Conservation (phyloP, 129 eudicot genomes). For the Silybum marianum region DNA sequence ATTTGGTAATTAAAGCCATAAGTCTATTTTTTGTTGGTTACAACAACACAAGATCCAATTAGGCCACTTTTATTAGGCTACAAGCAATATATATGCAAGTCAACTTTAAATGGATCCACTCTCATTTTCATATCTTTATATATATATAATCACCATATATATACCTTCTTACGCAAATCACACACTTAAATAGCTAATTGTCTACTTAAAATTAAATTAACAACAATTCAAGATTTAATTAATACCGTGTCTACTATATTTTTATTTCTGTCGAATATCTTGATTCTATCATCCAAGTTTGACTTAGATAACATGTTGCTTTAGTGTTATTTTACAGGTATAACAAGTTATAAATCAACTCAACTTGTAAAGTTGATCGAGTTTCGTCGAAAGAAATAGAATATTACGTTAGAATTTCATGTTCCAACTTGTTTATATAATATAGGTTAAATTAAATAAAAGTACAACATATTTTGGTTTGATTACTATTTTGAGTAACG, state of each 20-base stretch:
- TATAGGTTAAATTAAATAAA: background rate
- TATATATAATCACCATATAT: conserved; percentile 24
- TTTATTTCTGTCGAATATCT: background rate
- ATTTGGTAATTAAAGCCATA: conserved; percentile 7
- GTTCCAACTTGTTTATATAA: conserved; percentile 21
- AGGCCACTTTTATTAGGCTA: conserved; percentile 42
- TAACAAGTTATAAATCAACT: background rate
- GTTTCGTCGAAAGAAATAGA: conserved; percentile 3
- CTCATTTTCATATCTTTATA: conserved; percentile 33
- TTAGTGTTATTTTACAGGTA: background rate
- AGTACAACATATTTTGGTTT: background rate
- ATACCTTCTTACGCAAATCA: conserved; percentile 3
- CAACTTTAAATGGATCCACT: conserved; percentile 39
- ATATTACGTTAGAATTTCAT: conserved; percentile 6
- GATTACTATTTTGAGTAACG: background rate
- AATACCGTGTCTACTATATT: background rate
- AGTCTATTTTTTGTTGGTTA: conserved; percentile 25
- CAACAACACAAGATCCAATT: conserved; percentile 33
- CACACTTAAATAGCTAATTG: background rate
- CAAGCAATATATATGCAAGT: conserved; percentile 36
- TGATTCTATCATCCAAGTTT: background rate
- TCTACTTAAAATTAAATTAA: conserved; percentile 8
- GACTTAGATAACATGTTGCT: background rate
- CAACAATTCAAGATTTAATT: conserved; percentile 7
- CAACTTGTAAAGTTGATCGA: conserved; percentile 11